Evolutionary conservation across 1,284 basidiomycete genomes (phyloP).

Genomic region (Cutaneotrichosporon sp.): DNA sequence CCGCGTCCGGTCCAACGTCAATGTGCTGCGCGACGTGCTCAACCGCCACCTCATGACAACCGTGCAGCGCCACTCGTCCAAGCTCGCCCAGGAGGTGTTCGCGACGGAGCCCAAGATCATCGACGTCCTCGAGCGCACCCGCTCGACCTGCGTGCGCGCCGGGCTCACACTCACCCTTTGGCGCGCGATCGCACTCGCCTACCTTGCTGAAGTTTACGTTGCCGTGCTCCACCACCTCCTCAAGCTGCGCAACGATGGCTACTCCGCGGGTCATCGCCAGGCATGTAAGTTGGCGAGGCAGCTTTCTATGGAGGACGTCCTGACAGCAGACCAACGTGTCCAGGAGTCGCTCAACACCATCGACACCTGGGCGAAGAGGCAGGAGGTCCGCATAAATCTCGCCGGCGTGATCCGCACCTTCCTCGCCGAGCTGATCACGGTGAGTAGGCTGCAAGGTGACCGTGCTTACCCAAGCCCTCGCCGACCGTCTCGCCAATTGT

Average conservation of each 20-base stretch:
- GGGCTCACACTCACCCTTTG: conserved; percentile 2
- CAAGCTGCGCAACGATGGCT: conserved; percentile 6
- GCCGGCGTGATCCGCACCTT: conserved; percentile 8
- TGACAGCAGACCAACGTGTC: conserved; percentile 3
- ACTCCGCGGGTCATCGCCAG: neutral
- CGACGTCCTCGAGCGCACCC: neutral
- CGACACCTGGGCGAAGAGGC: conserved; percentile 2
- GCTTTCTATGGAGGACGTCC: neutral
- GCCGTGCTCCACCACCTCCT: conserved; percentile 6
- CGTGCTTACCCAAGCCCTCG: conserved; percentile 2
- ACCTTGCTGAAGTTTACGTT: conserved; percentile 8
- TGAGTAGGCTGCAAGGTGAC: neutral
- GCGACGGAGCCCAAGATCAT: neutral
- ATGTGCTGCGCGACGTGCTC: conserved; percentile 6
- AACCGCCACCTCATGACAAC: conserved; percentile 7
- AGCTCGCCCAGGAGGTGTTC: conserved; percentile 6
- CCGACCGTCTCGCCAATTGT: conserved; percentile 4
- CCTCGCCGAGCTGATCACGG: conserved; percentile 3
- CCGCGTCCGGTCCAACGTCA: conserved; percentile 8
- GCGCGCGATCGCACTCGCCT: conserved; percentile 2
- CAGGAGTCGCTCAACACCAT: conserved; percentile 1
- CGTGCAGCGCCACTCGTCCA: conserved; percentile 2
- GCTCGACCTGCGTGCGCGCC: conserved; percentile 3
- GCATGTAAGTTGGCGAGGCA: neutral
- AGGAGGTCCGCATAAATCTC: conserved; percentile 2